Base-by-base conservation (phyloP, 2,329 filamentous ascomycete species). In the Aurifilum marmelostoma region DNA sequence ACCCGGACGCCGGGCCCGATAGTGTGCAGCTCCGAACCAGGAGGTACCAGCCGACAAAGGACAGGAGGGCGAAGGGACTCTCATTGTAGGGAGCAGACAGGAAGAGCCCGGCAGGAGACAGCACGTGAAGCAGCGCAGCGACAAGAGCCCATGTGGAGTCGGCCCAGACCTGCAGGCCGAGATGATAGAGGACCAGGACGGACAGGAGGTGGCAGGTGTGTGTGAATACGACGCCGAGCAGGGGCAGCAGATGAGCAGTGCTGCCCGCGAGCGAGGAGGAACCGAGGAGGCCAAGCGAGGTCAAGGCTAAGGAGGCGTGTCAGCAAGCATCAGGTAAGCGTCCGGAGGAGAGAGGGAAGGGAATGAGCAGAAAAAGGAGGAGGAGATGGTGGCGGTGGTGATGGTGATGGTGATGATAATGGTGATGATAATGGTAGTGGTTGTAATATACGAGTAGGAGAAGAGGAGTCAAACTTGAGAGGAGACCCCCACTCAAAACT, bases 31-130 rank as follows among this genome's bases (percentile, higher is more conserved):
- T 82, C 59, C 84, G 83, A 1, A 87, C 86, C 77, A 95, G 96
- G 62, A 91, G 77, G 39, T 92, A 84, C 75, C 89, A 89, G 0
- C 93, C 96, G 0, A 84, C 73, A 74, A 97, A 92, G 54, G 91
- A 92, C 43, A 97, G 82, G 29, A 92, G 83, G 0, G 95, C 89
- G 78, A 94, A 97, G 0, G 90, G 79, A 72, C 91, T 89, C 81
- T 99, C 96, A 12, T 89, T 86, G 78, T 96, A 97, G 0, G 95
- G 93, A 0, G 94, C 91, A 0, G 91, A 94, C 24, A 99, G 86
- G 77, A 99, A 98, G 2, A 97, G 80, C 0, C 95, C 95, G 0
- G 92, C 96, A 0, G 96, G 95, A 0, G 92, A 96, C 63, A 98
- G 76, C 67, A 97, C 86, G 78, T 98, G 93, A 63, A 98, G 82